Base-by-base conservation (phyloP, 2,329 filamentous ascomycete species). In the Mycosphaerelloides madeirae region DNA sequence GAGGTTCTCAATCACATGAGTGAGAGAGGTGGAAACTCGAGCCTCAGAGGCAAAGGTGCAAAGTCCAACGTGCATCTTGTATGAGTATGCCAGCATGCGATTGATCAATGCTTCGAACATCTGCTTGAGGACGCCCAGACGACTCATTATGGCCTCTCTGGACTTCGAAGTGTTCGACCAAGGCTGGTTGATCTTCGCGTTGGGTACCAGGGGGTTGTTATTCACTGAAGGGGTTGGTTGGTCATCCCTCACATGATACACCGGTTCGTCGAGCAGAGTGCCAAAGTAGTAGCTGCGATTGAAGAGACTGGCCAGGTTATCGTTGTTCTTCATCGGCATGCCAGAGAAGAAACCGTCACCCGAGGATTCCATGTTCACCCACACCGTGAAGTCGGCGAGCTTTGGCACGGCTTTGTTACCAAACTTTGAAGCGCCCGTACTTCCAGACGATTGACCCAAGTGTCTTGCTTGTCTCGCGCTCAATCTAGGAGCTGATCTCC, bases 91-190 rank as follows among this genome's bases (percentile, higher is more conserved):
- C n/a, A 68, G 50, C 1, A 64, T 52, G 6, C 65, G 52, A 41
- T 68, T 67, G 48, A 68, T 55, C 43, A 65, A 59, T 6, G 62
- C 59, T 31, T 65, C 59, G 41, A 68, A 68, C 51, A 67, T 63
- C 39, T 68, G 60, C 47, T 68, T 66, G 13, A 65, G 45, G 3
- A 67, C 63, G 31, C 65, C 63, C 8, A 68, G 51, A 9, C 62
- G 50, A 19, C 45, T 51, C 22, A 61, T 38, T 20, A 22, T 44
- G 13, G 13, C 48, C 39, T 31, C n/a, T 12, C 8, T 36, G 15
- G 14, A 38, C 22, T 29, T 28, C 8, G 11, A 16, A 18, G 36
- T 45, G 15, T 29, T 35, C 6, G 28, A 14, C 13, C 13, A 18
- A 14, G 29, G 16, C 35, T 18, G n/a, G 2, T 49, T 19, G 7